These are phyloP conservation scores for Alternaria triticina DNA, from an alignment of 2,329 filamentous ascomycete species.

Conservation along the genomic window DNA sequence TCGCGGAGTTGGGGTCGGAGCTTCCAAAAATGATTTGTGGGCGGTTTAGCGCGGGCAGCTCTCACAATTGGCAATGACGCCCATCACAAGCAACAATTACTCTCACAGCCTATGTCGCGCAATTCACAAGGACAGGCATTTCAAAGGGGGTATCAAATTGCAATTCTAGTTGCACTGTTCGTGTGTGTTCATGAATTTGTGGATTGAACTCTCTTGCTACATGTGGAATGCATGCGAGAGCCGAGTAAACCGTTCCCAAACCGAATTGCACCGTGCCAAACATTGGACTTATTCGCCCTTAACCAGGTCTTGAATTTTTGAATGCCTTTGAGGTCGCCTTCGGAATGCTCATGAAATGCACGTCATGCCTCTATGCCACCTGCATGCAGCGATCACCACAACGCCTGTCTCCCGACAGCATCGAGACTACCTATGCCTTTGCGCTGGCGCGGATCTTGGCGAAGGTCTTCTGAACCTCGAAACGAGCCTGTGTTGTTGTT, in stretches of 20 bases:
- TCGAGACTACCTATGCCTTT: conserved; percentile 46
- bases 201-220: conserved; percentile 49
- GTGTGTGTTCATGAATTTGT: conserved; percentile 47
- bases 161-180: conserved; percentile 42
- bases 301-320: conserved; percentile 48
- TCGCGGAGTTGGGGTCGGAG: conserved; percentile 21
- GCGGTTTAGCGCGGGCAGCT: conserved; percentile 37
- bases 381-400: conserved; percentile 40
- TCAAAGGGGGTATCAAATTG: conserved; percentile 43
- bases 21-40: conserved; percentile 32
- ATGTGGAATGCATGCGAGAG: conserved; percentile 48
- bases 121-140: conserved; percentile 6
- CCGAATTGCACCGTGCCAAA: conserved; percentile 51
- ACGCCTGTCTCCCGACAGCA: conserved; percentile 38
- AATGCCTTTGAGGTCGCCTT: conserved; percentile 46
- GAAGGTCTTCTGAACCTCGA: conserved; percentile 95
- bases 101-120: background rate
- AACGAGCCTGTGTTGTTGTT: conserved; percentile 67
- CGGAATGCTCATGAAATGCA: conserved; percentile 49
- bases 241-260: conserved; percentile 47
- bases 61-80: conserved; percentile 12
- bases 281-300: conserved; percentile 46
- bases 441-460: conserved; percentile 72
- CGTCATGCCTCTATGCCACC: conserved; percentile 44
- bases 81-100: conserved; percentile 1